Evolutionary conservation across 352 stramenopile species (phyloP), one percentile per base, ranked within the genome.

Genomic region (Phytophthora nicotianae): DNA sequence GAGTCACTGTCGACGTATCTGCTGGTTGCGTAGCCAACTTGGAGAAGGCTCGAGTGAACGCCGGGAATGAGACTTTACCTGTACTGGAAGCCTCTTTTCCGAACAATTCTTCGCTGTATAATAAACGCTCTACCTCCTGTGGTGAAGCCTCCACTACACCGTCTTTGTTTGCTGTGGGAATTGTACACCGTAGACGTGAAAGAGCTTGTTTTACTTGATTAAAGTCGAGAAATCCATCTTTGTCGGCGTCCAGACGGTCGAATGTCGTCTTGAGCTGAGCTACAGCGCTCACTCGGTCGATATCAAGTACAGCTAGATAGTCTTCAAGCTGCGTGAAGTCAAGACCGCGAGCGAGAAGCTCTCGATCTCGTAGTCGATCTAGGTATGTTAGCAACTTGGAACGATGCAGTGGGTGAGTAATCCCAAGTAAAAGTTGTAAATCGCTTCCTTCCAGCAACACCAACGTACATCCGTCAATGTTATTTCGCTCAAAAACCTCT

Each of bases 291-390:
- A 93, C 73, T 3, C 81, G 78, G 48, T 93, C 84, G 16, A 69
- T 73, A 40, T 91, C 84, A 9, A 93, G 66, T 14, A 93, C 76
- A 0, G 81, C 78, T 16, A 93, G 51, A 50, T 93, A 93, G 57
- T 94, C 83, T 62, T 88, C 53, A 23, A 93, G 67, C 49, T 93
- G 82, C 0, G 68, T 77, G 50, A 87, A 91, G 65, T 89, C 79
- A 14, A 91, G 54, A 0, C 81, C 81, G 33, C 86, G 73, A 38
- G 74, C 65, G 2, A 91, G 57, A 23, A 89, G 58, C 40, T 88
- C 77, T n/a, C 75, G 65, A 61, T 91, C 81, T 21, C 77, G 70
- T 14, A 92, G 51, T 16, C 83, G 79, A 62, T 94, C 81, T 2
- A 94, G 61, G 37, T 80, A 68, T 8, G 79, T 37, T 6, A 89